Evolutionary conservation across 2,329 filamentous ascomycete species (phyloP), one percentile per base, ranked within the genome.

Genomic region (Sporothrix pallida): DNA sequence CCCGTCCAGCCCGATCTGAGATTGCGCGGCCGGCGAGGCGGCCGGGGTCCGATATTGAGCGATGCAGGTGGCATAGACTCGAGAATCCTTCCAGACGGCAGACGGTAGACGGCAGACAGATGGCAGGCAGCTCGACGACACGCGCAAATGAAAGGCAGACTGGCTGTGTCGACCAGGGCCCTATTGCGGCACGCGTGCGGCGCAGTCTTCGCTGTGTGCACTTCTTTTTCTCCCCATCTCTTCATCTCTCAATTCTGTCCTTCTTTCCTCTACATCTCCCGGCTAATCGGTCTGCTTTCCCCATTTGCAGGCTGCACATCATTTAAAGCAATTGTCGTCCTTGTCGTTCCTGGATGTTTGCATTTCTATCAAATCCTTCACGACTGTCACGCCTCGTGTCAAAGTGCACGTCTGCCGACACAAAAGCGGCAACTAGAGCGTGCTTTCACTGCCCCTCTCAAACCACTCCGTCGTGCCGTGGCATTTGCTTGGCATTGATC

Each of bases 1-100:
- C 42, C 63, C 63, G 63, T 67, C 63, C 48, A 63, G 2, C 60
- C 60, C 60, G 60, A 63, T 63, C 60, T 17, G 63, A 67, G 63
- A 67, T 67, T 67, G 44, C 63, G 42, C 12, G 42, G 63, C 42
- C 63, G 63, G 13, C 63, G 42, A 67, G 31, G 63, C 63, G 12
- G 42, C 23, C 44, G 63, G 42, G 20, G 63, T 17, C 63, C 63
- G 63, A 50, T 67, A 67, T 67, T 67, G 63, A 50, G 20, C 31
- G 60, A 63, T 44, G 37, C 31, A 63, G 7, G 2, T 12, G n/a
- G 60, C 42, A 63, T 20, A 54, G n/a, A 54, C 6, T 20, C 7
- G 20, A 9, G 8, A 42, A 63, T 63, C 44, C 62, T 48, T 26
- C 20, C 6, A 67, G 48, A 67, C 42, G 42, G 62, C 62, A 67